phyloP scores from a whole-genome alignment of 2,329 filamentous ascomycete species.

The Diaporthe velutina region DNA sequence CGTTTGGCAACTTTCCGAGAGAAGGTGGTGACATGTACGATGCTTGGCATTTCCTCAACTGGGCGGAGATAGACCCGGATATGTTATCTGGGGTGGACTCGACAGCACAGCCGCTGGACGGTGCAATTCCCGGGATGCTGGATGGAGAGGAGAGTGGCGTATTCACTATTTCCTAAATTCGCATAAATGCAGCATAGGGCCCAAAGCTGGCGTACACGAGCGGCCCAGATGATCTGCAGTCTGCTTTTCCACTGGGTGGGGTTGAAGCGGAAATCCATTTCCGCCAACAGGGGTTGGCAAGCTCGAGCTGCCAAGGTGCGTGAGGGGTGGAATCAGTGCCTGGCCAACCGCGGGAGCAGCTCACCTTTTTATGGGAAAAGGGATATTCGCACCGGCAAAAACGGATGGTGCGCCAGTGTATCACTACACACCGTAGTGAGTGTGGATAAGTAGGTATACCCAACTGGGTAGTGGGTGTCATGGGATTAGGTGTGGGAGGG shows the following conservation, averaged over 20 bases:
- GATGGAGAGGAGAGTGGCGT: neutral
- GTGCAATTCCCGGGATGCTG: neutral
- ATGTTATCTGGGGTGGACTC: neutral
- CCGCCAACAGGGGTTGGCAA: neutral
- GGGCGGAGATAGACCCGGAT: conserved; percentile 3
- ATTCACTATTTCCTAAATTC: neutral
- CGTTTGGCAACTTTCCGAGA: neutral
- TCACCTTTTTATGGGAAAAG: neutral
- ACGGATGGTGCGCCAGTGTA: too few species aligned
- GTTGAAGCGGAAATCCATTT: neutral
- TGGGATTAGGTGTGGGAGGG: too few species aligned
- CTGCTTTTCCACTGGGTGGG: neutral
- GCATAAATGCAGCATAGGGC: too few species aligned
- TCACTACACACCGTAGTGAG: too few species aligned
- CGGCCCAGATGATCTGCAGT: neutral
- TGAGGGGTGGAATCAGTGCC: neutral
- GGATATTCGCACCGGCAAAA: too few species aligned
- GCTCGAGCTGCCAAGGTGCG: neutral
- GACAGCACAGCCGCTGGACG: neutral
- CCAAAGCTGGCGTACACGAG: fast-evolving
- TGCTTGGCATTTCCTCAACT: conserved; percentile 10
- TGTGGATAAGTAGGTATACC: too few species aligned
- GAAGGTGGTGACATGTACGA: conserved; percentile 8
- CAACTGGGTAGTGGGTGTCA: too few species aligned
- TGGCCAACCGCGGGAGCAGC: too few species aligned